These are phyloP conservation scores for Rhodotorula sp. DNA, from an alignment of 1,284 basidiomycete genomes.

Conservation along the genomic window DNA sequence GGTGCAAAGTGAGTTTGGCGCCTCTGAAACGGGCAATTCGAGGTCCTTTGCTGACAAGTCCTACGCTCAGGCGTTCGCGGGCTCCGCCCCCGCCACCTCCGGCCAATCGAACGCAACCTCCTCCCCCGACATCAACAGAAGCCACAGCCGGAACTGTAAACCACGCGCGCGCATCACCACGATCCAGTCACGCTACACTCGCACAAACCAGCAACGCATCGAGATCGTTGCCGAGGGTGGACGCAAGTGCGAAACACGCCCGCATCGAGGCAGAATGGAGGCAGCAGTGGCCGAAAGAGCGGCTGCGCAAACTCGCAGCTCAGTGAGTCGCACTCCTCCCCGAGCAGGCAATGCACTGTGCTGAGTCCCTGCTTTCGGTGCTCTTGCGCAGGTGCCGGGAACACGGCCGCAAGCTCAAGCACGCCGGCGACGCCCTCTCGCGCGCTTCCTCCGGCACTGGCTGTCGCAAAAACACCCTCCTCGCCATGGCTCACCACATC, in stretches of 20 bases:
- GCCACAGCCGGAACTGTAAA: not conserved
- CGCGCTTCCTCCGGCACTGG: constrained; percentile 1
- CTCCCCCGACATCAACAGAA: constrained; percentile 6
- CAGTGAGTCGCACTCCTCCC: constrained; percentile 10
- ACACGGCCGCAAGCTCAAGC: constrained; percentile 47
- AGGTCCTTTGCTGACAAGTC: not conserved
- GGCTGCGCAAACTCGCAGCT: constrained; percentile 27
- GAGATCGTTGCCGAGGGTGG: not conserved
- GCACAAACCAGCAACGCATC: not conserved
- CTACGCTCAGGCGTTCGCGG: not conserved
- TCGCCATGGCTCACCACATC: constrained; percentile 52
- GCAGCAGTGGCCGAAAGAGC: constrained; percentile 31
- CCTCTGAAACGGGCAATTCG: not conserved
- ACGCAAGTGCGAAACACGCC: not conserved
- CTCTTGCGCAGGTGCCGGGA: constrained; percentile 37
- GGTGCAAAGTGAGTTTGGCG: constrained; percentile 3
- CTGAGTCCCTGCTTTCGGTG: not conserved
- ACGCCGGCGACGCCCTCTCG: constrained; percentile 45
- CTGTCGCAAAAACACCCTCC: constrained; percentile 31
- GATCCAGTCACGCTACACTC: not conserved
- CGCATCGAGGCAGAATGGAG: constrained; percentile 28
- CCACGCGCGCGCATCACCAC: not conserved
- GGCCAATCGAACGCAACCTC: not conserved
- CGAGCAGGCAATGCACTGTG: not conserved
- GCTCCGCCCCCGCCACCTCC: constrained; percentile 9